A percentile compares a stretch with the other conserved stretches of the same genome.
These are phyloP conservation scores for Rhododendron vialii DNA, from an alignment of 148 eudicot species.

Conservation along the genomic window DNA sequence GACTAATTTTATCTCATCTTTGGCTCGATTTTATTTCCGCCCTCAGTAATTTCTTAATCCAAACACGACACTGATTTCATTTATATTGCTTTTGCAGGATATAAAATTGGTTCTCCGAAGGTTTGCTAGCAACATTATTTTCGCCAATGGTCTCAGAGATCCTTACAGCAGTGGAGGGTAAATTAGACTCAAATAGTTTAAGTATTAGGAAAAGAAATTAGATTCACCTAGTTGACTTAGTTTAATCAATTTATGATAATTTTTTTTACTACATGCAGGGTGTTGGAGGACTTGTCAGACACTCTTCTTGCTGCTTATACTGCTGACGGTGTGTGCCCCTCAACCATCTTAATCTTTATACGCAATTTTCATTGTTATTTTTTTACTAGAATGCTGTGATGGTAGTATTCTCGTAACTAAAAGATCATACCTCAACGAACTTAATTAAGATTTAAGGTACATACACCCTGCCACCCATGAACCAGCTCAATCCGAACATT, in stretches of 20 bases:
- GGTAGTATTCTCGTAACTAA: background rate
- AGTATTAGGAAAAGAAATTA: background rate
- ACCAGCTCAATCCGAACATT: no score
- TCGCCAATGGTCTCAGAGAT: slow-evolving; percentile 53
- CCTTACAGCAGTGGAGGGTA: slow-evolving; percentile 55
- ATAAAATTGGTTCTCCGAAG: slow-evolving; percentile 32
- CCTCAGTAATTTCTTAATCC: no score
- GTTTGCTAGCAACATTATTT: slow-evolving; percentile 56
- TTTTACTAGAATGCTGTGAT: background rate
- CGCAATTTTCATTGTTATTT: background rate
- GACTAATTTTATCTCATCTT: no score
- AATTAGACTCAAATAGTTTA: background rate
- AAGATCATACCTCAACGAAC: no score
- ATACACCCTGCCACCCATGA: no score
- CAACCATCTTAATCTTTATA: background rate
- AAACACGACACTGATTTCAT: background rate
- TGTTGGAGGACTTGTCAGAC: slow-evolving; percentile 34
- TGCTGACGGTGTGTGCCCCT: slow-evolving; percentile 17
- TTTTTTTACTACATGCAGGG: slow-evolving; percentile 15
- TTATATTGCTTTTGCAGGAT: slow-evolving; percentile 21
- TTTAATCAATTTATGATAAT: background rate
- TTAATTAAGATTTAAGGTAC: no score
- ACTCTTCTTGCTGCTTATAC: slow-evolving; percentile 8
- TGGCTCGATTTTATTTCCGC: no score
- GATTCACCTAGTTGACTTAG: background rate